phyloP scores from a whole-genome alignment of 2,329 filamentous ascomycete species.

The Hymenoscyphus scutula region DNA sequence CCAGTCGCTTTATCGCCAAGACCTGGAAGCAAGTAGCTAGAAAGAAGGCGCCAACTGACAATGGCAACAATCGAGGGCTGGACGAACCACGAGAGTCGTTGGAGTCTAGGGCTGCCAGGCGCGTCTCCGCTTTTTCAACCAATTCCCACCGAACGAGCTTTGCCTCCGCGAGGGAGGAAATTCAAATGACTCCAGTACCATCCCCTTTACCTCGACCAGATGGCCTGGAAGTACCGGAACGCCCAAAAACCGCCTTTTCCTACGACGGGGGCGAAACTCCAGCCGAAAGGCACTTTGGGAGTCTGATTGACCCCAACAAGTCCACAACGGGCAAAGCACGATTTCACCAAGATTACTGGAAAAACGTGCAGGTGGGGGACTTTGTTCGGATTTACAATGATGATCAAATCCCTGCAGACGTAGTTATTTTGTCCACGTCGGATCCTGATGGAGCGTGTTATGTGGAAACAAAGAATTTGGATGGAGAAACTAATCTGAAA shows the following conservation, averaged over 20 bases:
- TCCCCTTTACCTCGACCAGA: conserved; percentile 63
- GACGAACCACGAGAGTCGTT: conserved; percentile 49
- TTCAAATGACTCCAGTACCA: conserved; percentile 93
- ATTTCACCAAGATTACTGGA: conserved; percentile 94
- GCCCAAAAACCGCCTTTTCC: conserved; percentile 38
- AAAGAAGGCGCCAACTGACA: conserved; percentile 39
- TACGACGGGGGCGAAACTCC: conserved; percentile 39
- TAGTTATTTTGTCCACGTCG: conserved; percentile 89
- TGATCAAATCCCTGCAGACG: conserved; percentile 90
- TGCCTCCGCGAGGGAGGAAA: conserved; percentile 62
- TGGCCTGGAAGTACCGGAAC: conserved; percentile 33
- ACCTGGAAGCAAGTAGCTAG: conserved; percentile 49
- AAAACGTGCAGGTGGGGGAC: conserved; percentile 90
- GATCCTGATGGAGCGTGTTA: conserved; percentile 94
- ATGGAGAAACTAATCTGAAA: conserved; percentile 97
- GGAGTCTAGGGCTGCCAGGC: conserved; percentile 50
- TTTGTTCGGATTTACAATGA: conserved; percentile 96
- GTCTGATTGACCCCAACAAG: conserved; percentile 70
- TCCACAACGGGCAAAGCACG: conserved; percentile 67
- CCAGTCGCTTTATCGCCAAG: conserved; percentile 39
- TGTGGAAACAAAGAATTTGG: conserved; percentile 96
- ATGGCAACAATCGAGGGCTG: conserved; percentile 24
- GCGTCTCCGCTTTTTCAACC: conserved; percentile 28
- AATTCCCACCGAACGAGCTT: conserved; percentile 47
- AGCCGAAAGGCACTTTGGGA: conserved; percentile 54